These are phyloP conservation scores for Copromyces sp. DNA, from an alignment of 495 filamentous ascomycete genomes.

Conservation along the genomic window DNA sequence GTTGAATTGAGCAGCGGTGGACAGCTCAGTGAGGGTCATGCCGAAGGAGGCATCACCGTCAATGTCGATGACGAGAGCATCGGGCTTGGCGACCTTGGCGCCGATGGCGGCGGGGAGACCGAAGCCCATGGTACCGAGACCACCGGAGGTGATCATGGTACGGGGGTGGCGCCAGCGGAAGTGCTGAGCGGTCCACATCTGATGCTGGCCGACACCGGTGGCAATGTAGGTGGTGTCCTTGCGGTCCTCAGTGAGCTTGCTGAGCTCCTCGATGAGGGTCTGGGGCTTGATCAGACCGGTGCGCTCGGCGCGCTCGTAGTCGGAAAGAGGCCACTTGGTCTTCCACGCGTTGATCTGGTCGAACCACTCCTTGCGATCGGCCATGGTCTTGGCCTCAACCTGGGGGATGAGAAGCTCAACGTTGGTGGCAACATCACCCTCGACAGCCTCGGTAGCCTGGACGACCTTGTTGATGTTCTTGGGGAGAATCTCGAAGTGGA, in stretches of 20 bases:
- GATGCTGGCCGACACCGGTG: slow-evolving; percentile 90
- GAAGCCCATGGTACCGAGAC: slow-evolving; percentile 91
- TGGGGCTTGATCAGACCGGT: slow-evolving; percentile 81
- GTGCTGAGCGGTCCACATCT: slow-evolving; percentile 96
- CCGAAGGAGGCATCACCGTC: slow-evolving; percentile 94
- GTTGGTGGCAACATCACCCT: slow-evolving; percentile 63
- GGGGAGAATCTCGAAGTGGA: slow-evolving; percentile 75
- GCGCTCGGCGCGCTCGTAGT: slow-evolving; percentile 59
- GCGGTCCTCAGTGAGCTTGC: slow-evolving; percentile 56
- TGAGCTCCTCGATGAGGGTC: slow-evolving; percentile 71
- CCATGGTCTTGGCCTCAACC: slow-evolving; percentile 44
- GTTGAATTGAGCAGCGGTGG: slow-evolving; percentile 84
- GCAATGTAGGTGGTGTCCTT: slow-evolving; percentile 77
- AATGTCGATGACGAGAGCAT: slow-evolving; percentile 82
- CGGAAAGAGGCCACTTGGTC: slow-evolving; percentile 62
- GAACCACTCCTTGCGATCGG: slow-evolving; percentile 74
- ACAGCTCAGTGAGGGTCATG: slow-evolving; percentile 90
- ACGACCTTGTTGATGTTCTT: slow-evolving; percentile 87
- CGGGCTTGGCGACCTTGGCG: slow-evolving; percentile 81
- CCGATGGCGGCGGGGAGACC: slow-evolving; percentile 89
- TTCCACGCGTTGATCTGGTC: slow-evolving; percentile 84
- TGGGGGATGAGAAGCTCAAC: slow-evolving; percentile 62
- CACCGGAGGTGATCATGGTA: slow-evolving; percentile 84
- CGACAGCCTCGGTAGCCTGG: slow-evolving; percentile 70
- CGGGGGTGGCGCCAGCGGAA: slow-evolving; percentile 83